A percentile compares a stretch with the other conserved stretches of the same genome.
Conservation (phyloP, 345 rosid genomes). For the Eucalyptus virginea region DNA sequence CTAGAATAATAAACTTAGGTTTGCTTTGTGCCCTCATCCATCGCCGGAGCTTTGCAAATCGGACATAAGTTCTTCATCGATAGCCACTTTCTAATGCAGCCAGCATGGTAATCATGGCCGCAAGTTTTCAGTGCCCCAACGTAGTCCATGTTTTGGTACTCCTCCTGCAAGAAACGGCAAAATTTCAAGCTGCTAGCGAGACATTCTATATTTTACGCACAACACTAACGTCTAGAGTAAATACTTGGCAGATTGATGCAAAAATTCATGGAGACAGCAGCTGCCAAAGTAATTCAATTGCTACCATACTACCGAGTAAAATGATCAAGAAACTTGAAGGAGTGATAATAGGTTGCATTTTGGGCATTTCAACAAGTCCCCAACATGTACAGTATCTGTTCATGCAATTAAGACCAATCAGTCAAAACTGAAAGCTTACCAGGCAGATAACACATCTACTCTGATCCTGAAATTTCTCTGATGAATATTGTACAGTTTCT, state of each 20-base stretch:
- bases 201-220: neutral
- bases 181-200: neutral
- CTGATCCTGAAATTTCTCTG: conserved; percentile 34
- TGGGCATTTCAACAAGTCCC: neutral
- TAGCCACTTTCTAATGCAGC: conserved; percentile 78
- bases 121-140: conserved; percentile 45
- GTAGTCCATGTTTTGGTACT: conserved; percentile 50
- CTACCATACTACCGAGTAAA: neutral
- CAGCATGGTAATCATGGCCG: conserved; percentile 65
- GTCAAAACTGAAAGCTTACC: conserved; percentile 30
- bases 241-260: neutral
- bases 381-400: neutral
- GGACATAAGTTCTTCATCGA: conserved; percentile 83
- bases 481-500: conserved; percentile 19
- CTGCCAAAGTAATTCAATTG: neutral
- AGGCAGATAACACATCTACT: conserved; percentile 67
- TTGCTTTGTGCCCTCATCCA: conserved; percentile 16
- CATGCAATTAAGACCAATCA: neutral
- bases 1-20: neutral
- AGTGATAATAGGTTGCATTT: neutral
- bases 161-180: conserved; percentile 37
- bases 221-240: neutral
- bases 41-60: conserved; percentile 65
- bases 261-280: neutral
- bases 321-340: neutral